Conservation (phyloP, 2,329 filamentous ascomycete species). For the Cladorrhinum sp. region DNA sequence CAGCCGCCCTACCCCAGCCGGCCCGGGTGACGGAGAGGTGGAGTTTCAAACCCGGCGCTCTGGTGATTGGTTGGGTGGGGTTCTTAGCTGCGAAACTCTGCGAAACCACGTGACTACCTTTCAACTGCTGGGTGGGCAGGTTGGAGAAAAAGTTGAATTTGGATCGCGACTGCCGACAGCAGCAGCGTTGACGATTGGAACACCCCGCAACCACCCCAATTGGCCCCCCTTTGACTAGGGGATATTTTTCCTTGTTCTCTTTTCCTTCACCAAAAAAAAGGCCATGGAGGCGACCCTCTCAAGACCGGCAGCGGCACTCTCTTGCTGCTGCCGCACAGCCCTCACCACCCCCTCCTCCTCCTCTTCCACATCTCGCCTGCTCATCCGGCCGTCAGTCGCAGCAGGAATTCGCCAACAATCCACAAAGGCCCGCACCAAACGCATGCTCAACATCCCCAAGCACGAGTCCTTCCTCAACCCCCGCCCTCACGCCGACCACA, state of each 20-base stretch:
- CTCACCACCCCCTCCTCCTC: slow-evolving; percentile 19
- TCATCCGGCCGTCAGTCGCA: slow-evolving; percentile 25
- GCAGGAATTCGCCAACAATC: slow-evolving; percentile 46
- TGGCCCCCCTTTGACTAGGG: not conserved
- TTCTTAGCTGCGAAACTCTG: not conserved
- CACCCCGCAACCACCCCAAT: not conserved
- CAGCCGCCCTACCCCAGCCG: not conserved
- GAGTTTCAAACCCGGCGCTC: not conserved
- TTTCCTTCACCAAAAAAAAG: not conserved
- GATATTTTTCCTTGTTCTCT: not conserved
- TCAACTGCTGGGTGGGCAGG: not conserved
- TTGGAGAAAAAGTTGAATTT: slow-evolving; percentile 3
- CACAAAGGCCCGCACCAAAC: slow-evolving; percentile 53
- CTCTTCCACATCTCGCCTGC: slow-evolving; percentile 30
- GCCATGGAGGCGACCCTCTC: slow-evolving; percentile 26
- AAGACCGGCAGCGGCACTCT: slow-evolving; percentile 18
- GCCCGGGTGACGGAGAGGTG: not conserved
- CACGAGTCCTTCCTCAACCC: slow-evolving; percentile 55
- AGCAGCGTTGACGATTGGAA: not conserved
- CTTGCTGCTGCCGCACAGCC: slow-evolving; percentile 23
- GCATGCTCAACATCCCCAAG: slow-evolving; percentile 56
- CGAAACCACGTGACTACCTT: slow-evolving; percentile 4
- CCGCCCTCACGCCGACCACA: slow-evolving; percentile 37
- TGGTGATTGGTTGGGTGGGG: not conserved
- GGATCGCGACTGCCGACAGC: slow-evolving; percentile 4